Evolutionary conservation across 768 basidiomycete genomes (phyloP).

Genomic region (Hygrophoropsis aurantiaca): DNA sequence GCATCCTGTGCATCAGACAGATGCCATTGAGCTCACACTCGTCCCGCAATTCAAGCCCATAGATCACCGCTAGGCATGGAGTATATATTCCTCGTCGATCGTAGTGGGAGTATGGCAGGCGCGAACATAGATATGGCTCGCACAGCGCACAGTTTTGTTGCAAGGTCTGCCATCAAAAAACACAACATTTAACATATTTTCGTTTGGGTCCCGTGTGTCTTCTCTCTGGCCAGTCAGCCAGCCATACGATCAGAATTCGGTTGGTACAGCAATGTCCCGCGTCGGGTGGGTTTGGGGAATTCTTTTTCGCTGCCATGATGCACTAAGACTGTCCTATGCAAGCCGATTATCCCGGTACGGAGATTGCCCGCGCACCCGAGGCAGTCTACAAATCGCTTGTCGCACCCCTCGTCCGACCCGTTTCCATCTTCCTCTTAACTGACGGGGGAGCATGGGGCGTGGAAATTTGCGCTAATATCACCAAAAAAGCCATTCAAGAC

Average conservation of each 20-base stretch:
- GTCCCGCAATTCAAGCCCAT: not conserved
- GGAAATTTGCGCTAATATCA: not conserved
- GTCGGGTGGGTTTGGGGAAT: not conserved
- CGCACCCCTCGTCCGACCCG: not conserved
- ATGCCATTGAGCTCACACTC: not conserved
- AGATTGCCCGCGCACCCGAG: not conserved
- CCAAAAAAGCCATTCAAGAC: no score
- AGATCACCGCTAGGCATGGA: not conserved
- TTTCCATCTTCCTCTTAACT: conserved; percentile 1
- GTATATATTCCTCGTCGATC: conserved; percentile 1
- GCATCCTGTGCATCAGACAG: not conserved
- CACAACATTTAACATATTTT: conserved; percentile 1
- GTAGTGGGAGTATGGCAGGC: not conserved
- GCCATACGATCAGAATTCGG: not conserved
- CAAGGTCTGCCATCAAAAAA: not conserved
- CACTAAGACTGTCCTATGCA: conserved; percentile 5
- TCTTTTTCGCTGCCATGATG: no score
- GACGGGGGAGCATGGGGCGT: conserved; percentile 7
- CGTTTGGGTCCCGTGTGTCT: not conserved
- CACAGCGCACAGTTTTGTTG: not conserved
- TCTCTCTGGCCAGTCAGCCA: conserved; percentile 1
- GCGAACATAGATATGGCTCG: not conserved
- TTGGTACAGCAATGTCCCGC: conserved; percentile 3
- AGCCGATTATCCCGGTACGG: conserved; percentile 5
- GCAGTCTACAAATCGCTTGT: not conserved